These are phyloP conservation scores for Leccinum subgranulosum DNA, from an alignment of 768 basidiomycete species.

Conservation along the genomic window DNA sequence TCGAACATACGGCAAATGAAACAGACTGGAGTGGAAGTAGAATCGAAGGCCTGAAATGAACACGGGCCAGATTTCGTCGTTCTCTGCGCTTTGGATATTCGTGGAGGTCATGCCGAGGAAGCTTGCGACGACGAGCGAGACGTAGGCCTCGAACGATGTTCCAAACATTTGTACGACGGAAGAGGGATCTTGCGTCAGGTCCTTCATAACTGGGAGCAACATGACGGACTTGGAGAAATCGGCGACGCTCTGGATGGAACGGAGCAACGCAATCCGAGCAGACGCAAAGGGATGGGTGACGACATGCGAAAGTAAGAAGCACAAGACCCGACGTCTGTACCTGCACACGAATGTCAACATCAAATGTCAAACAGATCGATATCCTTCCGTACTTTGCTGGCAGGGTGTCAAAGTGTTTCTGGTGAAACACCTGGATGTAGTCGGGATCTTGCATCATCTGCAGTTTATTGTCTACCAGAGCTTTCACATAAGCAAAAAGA, in stretches of 20 bases:
- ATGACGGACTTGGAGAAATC: slow-evolving; percentile 48
- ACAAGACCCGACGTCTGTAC: slow-evolving; percentile 68
- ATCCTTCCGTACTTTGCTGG: slow-evolving; percentile 42
- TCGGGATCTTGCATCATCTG: slow-evolving; percentile 58
- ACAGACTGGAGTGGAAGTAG: slow-evolving; percentile 48
- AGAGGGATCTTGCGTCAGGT: slow-evolving; percentile 26
- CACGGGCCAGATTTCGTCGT: slow-evolving; percentile 45
- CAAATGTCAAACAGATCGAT: slow-evolving; percentile 32
- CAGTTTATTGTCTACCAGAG: slow-evolving; percentile 47
- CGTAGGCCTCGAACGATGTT: slow-evolving; percentile 34
- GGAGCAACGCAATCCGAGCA: slow-evolving; percentile 55
- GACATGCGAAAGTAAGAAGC: slow-evolving; percentile 79
- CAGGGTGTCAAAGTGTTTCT: slow-evolving; percentile 45
- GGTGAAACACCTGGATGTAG: slow-evolving; percentile 60
- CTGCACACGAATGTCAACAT: slow-evolving; percentile 34
- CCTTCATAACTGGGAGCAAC: slow-evolving; percentile 56
- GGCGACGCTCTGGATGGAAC: slow-evolving; percentile 37
- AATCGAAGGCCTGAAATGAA: slow-evolving; percentile 44
- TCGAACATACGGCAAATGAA: not conserved
- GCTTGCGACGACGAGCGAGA: slow-evolving; percentile 38
- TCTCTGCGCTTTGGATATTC: slow-evolving; percentile 43
- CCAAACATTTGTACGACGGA: slow-evolving; percentile 36
- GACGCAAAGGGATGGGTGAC: slow-evolving; percentile 48
- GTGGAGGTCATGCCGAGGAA: slow-evolving; percentile 48
- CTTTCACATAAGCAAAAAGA: slow-evolving; percentile 52